Base-by-base conservation (phyloP, 139 green algal genomes). In the Micractinium sp. region DNA sequence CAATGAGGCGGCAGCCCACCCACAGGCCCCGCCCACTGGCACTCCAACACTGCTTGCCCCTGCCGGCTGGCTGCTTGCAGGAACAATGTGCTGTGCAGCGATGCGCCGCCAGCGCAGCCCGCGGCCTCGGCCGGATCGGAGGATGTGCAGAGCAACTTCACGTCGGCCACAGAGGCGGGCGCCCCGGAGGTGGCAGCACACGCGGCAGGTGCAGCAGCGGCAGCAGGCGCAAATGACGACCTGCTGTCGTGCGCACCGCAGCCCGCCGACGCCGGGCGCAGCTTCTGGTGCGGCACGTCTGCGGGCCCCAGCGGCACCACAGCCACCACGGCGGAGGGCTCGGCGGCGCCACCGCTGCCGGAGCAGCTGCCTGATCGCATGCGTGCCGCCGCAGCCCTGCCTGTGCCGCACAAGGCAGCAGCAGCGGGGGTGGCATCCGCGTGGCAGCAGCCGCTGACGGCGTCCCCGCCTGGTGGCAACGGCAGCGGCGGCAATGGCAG, bases 71-170 rank as follows among this genome's bases (percentile, higher is more conserved):
- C 36, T 12, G 25, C 35, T 56, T 47, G 81, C 81, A 85, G 81
- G 56, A 73, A 41, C 25, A 16, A 31, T 9, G 25, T 85, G 53
- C 53, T 85, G 53, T 74, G 38, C 73, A 85, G n/a, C 41, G 81
- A 35, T 27, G n/a, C n/a, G n/a, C 81, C 53, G 2, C 31, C 29
- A 2, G 22, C 3, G 53, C 56, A 1, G 61, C 61, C 82, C 3
- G 61, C 78, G 63, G 82, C 47, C 35, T 77, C 33, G 14, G 61
- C 47, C 5, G 76, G 13, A 7, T 82, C 69, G 5, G 85, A 89
- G 73, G 85, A 84, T 35, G 85, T 89, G 85, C 75, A 83, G 33
- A 89, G 85, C 85, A 83, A 89, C 56, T 16, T 89, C 18, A 33
- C n/a, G n/a, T 84, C 36, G n/a, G n/a, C n/a, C n/a, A n/a, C n/a